Evolutionary conservation across 352 stramenopile species (phyloP), one percentile per base, ranked within the genome.

Genomic region (Phytophthora lateralis): DNA sequence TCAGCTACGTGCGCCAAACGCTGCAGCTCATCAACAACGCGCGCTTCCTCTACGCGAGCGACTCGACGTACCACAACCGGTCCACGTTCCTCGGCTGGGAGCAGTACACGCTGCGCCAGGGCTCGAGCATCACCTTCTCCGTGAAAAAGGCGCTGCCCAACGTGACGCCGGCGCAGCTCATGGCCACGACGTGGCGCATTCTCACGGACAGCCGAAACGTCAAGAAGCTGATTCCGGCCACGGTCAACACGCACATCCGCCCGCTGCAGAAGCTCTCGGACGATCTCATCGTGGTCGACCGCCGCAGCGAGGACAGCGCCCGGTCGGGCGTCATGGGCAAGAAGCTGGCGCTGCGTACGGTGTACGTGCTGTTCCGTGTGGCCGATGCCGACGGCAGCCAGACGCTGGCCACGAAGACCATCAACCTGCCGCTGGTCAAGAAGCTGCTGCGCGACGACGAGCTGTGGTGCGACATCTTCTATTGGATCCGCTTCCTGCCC

Each of bases 381-480:
- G 55, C 38, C 14, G 60, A 78, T 12, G 51, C 50, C 7, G 60
- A 78, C 51, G 64, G 54, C 29, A 57, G 44, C 12, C 70, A 78
- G 45, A 53, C 74, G 45, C 30, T 90, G 11, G 66, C 62, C 39
- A 90, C 88, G 76, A 86, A 88, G 56, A 90, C 78, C 35, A 71
- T 90, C 30, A 75, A 86, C 66, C 49, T 78, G 45, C 76, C 73
- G 32, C 53, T 75, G 21, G 72, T 83, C 24, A 78, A 81, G 49
- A 61, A 69, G 24, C 41, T 75, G 46, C 59, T 90, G 38, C 55
- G 54, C 1, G 50, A 69, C 15, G 58, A 82, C 42, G 76, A 90
- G 54, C 35, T 68, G 26, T 90, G 78, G 78, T 85, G 73, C 63
- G 73, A 90, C 44, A 77, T 88, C 46, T 86, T 86, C 60, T 89